Percentiles rank a stretch among this genome's conserved stretches.
These are phyloP conservation scores for Sugiyamaella americana DNA, from an alignment of 805 yeast genomes.

Conservation along the genomic window DNA sequence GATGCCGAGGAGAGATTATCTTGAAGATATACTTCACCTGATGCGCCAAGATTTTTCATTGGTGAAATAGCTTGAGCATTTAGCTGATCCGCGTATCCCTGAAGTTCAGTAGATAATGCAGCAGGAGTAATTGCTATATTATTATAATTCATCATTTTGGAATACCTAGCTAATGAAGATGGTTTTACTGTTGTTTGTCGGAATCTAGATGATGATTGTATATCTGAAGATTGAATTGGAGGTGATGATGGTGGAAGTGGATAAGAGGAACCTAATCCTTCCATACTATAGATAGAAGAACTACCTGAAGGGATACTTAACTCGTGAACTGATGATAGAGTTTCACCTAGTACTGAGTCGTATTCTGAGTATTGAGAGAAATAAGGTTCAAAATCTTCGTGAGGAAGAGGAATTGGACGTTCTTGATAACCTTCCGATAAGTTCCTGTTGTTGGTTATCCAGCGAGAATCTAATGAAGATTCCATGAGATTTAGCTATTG, in stretches of 20 bases:
- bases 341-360: constrained; percentile 50
- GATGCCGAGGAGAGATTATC: constrained; percentile 7
- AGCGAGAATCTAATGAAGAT: constrained; percentile 8
- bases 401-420: constrained; percentile 42
- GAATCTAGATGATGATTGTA: neutral
- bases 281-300: neutral
- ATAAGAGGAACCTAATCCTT: constrained; percentile 1
- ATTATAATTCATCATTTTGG: constrained; percentile 20
- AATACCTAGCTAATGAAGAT: constrained; percentile 21
- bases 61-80: constrained; percentile 7
- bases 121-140: constrained; percentile 16
- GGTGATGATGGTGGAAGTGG: constrained; percentile 7
- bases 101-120: constrained; percentile 6
- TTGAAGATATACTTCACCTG: constrained; percentile 10
- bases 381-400: constrained; percentile 46
- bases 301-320: constrained; percentile 49
- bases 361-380: constrained; percentile 39
- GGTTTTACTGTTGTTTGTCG: constrained; percentile 17
- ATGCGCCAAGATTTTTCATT: constrained; percentile 6
- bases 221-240: constrained; percentile 6
- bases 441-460: constrained; percentile 4
- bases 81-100: neutral
- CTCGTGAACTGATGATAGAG: constrained; percentile 52
- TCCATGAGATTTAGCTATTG: constrained; percentile 4
- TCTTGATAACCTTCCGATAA: constrained; percentile 7